Percentiles rank a stretch among this genome's conserved stretches.
Conservation (phyloP, 2,329 filamentous ascomycete species). For the Cephalotrichum gorgonifer region DNA sequence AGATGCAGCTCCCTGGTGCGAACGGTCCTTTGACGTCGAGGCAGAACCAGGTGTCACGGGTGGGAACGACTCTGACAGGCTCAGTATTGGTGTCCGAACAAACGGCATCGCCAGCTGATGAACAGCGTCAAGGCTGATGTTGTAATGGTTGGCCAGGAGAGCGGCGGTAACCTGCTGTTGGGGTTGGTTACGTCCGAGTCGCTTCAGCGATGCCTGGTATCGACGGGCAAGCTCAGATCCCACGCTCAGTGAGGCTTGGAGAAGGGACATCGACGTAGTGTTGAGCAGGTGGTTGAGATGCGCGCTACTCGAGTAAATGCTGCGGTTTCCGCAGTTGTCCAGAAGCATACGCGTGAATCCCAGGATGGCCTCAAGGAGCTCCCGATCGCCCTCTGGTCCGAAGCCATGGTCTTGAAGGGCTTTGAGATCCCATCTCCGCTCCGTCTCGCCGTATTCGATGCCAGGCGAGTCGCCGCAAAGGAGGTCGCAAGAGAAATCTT, state of each 20-base stretch:
- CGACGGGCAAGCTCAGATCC: conserved; percentile 81
- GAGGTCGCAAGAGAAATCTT: conserved; percentile 60
- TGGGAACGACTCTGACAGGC: conserved; percentile 38
- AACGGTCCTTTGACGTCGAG: conserved; percentile 69
- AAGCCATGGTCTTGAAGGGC: conserved; percentile 52
- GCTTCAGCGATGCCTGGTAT: conserved; percentile 81
- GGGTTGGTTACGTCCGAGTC: conserved; percentile 35
- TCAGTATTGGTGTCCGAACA: conserved; percentile 54
- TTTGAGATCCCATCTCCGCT: conserved; percentile 26
- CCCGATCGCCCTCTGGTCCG: conserved; percentile 64
- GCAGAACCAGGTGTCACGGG: conserved; percentile 38
- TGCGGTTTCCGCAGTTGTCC: conserved; percentile 93
- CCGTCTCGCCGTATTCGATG: conserved; percentile 37
- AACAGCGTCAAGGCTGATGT: conserved; percentile 68
- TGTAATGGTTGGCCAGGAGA: conserved; percentile 76
- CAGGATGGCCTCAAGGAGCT: conserved; percentile 70
- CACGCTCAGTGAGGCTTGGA: conserved; percentile 70
- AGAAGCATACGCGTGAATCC: conserved; percentile 79
- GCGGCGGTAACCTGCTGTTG: conserved; percentile 56
- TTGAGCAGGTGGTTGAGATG: conserved; percentile 84
- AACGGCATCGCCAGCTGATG: conserved; percentile 78
- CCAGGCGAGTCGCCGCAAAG: conserved; percentile 48
- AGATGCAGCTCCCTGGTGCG: conserved; percentile 15
- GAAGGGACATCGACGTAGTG: conserved; percentile 69
- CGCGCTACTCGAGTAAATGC: conserved; percentile 87